Conservation (phyloP, 345 rosid species). For the Gossypium arboreum region DNA sequence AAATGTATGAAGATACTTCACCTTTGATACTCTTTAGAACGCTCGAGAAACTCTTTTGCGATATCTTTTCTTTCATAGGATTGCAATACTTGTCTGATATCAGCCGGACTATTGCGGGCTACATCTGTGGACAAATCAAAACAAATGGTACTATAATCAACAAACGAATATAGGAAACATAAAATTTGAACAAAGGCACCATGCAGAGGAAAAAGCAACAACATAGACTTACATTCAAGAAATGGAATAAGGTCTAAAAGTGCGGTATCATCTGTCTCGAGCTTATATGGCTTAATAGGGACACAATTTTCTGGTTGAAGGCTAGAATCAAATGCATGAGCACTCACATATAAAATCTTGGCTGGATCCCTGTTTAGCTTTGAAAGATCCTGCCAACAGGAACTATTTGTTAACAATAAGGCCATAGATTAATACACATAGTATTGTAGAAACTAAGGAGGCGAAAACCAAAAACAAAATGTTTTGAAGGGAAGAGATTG, state of each 20-base stretch:
- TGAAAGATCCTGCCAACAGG: conserved; percentile 73
- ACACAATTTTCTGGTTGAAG: conserved; percentile 90
- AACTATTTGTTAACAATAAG: conserved; percentile 1
- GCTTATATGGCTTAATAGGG: conserved; percentile 74
- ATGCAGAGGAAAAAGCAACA: not conserved
- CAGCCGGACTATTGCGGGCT: conserved; percentile 75
- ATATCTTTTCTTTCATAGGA: conserved; percentile 74
- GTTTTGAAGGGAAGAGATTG: not conserved
- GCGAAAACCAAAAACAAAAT: not conserved
- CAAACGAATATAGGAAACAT: not conserved
- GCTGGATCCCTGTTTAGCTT: conserved; percentile 85
- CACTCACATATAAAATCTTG: conserved; percentile 76
- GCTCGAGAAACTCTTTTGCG: conserved; percentile 79
- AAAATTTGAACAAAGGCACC: not conserved
- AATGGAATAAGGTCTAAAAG: conserved; percentile 94
- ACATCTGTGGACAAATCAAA: conserved; percentile 51
- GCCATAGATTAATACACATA: not conserved
- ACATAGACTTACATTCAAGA: conserved; percentile 69
- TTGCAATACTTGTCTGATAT: conserved; percentile 66
- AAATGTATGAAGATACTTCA: conserved; percentile 7
- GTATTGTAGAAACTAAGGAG: not conserved
- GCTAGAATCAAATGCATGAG: conserved; percentile 65
- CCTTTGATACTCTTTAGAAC: conserved; percentile 78
- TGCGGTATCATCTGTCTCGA: conserved; percentile 69
- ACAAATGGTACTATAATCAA: not conserved